Percentiles rank a stretch among this genome's conserved stretches.
phyloP scores from a whole-genome alignment of 2,329 filamentous ascomycete genomes.

The Fusarium bactridioides region DNA sequence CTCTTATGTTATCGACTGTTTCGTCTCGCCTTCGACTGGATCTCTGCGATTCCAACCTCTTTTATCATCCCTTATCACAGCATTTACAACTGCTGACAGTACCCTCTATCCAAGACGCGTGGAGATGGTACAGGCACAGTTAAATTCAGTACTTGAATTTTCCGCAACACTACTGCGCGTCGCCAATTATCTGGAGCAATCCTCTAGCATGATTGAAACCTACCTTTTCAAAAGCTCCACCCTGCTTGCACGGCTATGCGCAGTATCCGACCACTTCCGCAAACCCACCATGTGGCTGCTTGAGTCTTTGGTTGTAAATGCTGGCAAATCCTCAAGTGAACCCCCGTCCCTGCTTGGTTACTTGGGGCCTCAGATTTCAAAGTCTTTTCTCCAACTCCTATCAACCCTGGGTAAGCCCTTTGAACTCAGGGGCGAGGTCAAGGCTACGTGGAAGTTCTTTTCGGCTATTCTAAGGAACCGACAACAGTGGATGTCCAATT shows the following conservation, averaged over 20 bases:
- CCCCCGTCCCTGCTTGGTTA: slow-evolving; percentile 95
- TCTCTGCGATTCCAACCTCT: slow-evolving; percentile 81
- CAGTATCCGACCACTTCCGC: slow-evolving; percentile 71
- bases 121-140: slow-evolving; percentile 66
- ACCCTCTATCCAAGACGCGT: slow-evolving; percentile 67
- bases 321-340: slow-evolving; percentile 72
- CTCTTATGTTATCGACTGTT: slow-evolving; percentile 77
- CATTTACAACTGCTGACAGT: slow-evolving; percentile 59
- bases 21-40: slow-evolving; percentile 74
- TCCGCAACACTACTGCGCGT: slow-evolving; percentile 75
- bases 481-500: slow-evolving; percentile 96
- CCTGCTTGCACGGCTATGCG: slow-evolving; percentile 78
- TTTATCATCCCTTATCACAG: slow-evolving; percentile 69
- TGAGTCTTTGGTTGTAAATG: slow-evolving; percentile 75
- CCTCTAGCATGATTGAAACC: slow-evolving; percentile 73
- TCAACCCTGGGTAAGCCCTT: slow-evolving; percentile 81
- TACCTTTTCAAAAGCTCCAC: slow-evolving; percentile 84
- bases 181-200: slow-evolving; percentile 68
- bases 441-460: slow-evolving; percentile 83
- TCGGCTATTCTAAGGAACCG: slow-evolving; percentile 86
- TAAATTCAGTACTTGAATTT: slow-evolving; percentile 70
- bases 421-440: slow-evolving; percentile 68
- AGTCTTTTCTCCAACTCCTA: slow-evolving; percentile 82
- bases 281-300: slow-evolving; percentile 73
- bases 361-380: slow-evolving; percentile 81